Evolutionary conservation across 108 stramenopile genomes (phyloP).

Genomic region (Cyclotella choctawhatcheeana): DNA sequence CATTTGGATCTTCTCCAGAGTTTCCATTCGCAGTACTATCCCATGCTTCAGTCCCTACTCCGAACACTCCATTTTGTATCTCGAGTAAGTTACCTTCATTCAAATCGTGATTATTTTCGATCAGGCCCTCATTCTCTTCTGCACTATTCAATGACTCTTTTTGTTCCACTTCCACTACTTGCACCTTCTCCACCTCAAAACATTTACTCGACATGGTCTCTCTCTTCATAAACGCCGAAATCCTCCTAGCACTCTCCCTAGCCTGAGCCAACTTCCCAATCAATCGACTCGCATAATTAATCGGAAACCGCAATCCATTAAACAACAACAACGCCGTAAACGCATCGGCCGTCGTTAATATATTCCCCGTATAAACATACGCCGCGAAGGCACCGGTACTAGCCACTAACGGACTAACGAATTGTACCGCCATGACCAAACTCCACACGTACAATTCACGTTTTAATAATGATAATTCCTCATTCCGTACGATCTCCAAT

Average conservation of each 20-base stretch:
- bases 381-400: constrained; percentile 71
- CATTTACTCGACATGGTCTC: constrained; percentile 14
- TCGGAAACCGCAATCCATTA: constrained; percentile 82
- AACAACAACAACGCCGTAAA: constrained; percentile 82
- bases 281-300: constrained; percentile 81
- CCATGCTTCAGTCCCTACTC: constrained; percentile 21
- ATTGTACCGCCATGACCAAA: constrained; percentile 72
- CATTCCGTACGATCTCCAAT: constrained; percentile 48
- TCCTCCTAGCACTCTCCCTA: constrained; percentile 56
- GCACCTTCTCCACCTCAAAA: neutral
- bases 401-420: constrained; percentile 74
- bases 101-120: neutral
- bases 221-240: constrained; percentile 62
- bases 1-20: constrained; percentile 9
- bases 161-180: neutral
- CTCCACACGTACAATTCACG: constrained; percentile 79
- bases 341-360: constrained; percentile 73
- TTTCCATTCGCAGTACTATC: no score
- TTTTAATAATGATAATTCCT: constrained; percentile 60
- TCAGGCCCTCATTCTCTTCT: neutral
- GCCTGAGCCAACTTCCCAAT: constrained; percentile 77
- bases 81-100: neutral
- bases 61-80: constrained; percentile 19
- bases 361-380: constrained; percentile 60
- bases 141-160: neutral